These are phyloP conservation scores for Centaurea solstitialis DNA, from an alignment of 129 eudicot species.

Conservation along the genomic window DNA sequence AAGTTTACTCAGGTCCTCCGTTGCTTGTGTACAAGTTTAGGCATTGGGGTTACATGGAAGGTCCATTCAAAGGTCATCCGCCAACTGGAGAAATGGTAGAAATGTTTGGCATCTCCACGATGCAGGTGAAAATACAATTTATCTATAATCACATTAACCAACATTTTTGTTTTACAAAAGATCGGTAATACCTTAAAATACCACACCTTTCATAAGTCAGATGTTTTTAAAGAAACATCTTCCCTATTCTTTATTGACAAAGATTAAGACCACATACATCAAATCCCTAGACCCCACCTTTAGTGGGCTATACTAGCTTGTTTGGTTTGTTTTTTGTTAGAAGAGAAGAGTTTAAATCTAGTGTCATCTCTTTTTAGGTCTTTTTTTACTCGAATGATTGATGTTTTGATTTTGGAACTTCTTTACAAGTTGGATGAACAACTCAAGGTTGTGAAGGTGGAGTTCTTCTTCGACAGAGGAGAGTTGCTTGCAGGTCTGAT, in stretches of 20 bases:
- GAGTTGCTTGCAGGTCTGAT: slow-evolving; percentile 66
- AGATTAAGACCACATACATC: not conserved
- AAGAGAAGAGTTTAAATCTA: not conserved
- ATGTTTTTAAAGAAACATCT: no score
- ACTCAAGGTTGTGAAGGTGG: slow-evolving; percentile 57
- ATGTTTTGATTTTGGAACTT: not conserved
- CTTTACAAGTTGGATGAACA: slow-evolving; percentile 59
- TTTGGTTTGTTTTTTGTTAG: not conserved
- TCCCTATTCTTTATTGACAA: not conserved
- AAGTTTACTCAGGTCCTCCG: slow-evolving; percentile 91
- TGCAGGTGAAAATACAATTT: slow-evolving; percentile 31
- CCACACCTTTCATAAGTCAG: not conserved
- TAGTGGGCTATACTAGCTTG: not conserved
- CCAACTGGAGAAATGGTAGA: slow-evolving; percentile 71
- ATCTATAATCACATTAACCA: not conserved
- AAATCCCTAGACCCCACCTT: not conserved
- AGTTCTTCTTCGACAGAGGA: slow-evolving; percentile 71
- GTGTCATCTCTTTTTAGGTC: not conserved
- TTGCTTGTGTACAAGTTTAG: slow-evolving; percentile 72
- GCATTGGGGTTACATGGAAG: slow-evolving; percentile 95
- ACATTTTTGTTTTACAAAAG: not conserved
- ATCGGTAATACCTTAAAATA: not conserved
- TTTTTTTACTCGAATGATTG: not conserved
- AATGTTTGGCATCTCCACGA: slow-evolving; percentile 57
- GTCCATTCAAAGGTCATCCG: slow-evolving; percentile 64